Base-by-base conservation (phyloP, 768 basidiomycete genomes). In the Mycena vulgaris region DNA sequence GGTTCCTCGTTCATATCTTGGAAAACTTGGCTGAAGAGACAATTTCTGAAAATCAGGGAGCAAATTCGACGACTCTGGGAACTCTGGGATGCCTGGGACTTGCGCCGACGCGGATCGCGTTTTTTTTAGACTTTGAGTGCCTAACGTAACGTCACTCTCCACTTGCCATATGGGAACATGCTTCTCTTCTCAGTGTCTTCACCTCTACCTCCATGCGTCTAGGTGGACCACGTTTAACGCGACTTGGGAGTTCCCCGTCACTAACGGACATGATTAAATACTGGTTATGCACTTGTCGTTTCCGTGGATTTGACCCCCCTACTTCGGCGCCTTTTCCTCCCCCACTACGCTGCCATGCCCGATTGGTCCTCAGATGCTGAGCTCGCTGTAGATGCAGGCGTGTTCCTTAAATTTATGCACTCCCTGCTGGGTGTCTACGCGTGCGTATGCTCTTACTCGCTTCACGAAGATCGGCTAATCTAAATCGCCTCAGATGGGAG, bases 391-490 rank as follows among this genome's bases (percentile, higher is more conserved):
- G 88, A 91, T 71, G 80, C 80, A 9, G 81, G 78, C 35, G 79
- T 81, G 59, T 87, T 88, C 73, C 76, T 76, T 66, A 89, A 88
- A 70, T 83, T 91, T 23, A 87, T 87, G 82, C 90, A 92, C 69
- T 83, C 82, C 21, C 79, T 91, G 59, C 79, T 91, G 37, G 90
- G 90, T 16, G 76, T 92, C 27, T 91, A 90, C 73, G 78, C 83
- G 89, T 86, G 66, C 64, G 86, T 79, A 19, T 59, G 11, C 27
- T 55, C 55, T 45, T 57, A 27, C 37, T 57, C 63, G 28, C 48
- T 42, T 63, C 14, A 40, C 25, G 37, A 68, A 42, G 48, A 47
- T 23, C 10, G 51, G 35, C 35, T 59, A 35, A 56, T 60, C 28
- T 33, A 31, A 25, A 49, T 68, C 57, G 63, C 61, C 49, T 33